phyloP scores from a whole-genome alignment of 805 yeast species.

The Kuraishia ogatae region DNA sequence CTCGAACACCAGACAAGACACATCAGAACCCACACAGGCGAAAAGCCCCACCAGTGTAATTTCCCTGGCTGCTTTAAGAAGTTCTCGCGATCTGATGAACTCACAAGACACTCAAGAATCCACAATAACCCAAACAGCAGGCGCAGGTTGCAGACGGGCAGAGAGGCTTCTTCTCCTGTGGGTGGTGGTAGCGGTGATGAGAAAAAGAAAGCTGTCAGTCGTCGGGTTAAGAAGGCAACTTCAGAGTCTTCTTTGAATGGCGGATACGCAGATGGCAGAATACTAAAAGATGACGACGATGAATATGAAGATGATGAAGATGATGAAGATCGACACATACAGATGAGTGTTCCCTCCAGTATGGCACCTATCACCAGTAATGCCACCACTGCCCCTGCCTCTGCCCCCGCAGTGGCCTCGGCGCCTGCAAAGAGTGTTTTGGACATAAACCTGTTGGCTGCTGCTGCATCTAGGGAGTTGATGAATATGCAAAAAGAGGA shows the following conservation, averaged over 20 bases:
- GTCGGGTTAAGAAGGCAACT: neutral
- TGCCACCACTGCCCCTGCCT: slow-evolving; percentile 6
- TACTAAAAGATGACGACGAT: neutral
- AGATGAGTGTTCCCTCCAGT: neutral
- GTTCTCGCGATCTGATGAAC: slow-evolving; percentile 64
- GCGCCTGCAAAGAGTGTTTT: slow-evolving; percentile 10
- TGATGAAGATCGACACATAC: slow-evolving; percentile 5
- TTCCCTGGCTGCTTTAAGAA: slow-evolving; percentile 63
- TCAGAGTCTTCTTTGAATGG: neutral
- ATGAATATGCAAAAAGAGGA: slow-evolving; percentile 27
- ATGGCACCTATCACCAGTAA: neutral
- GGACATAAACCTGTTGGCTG: slow-evolving; percentile 43
- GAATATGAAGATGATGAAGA: slow-evolving; percentile 1
- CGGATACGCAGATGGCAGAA: neutral
- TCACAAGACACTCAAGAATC: slow-evolving; percentile 65
- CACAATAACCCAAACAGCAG: slow-evolving; percentile 65
- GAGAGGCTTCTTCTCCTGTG: slow-evolving; percentile 2
- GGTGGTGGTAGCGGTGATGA: neutral
- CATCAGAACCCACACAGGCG: slow-evolving; percentile 75
- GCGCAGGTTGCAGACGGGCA: slow-evolving; percentile 24
- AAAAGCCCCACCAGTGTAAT: slow-evolving; percentile 70
- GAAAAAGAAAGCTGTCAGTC: slow-evolving; percentile 1
- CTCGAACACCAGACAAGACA: slow-evolving; percentile 75
- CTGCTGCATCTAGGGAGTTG: slow-evolving; percentile 48
- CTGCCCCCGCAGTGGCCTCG: neutral